phyloP scores from a whole-genome alignment of 1,139 yeast species.

The Pichia sp. region DNA sequence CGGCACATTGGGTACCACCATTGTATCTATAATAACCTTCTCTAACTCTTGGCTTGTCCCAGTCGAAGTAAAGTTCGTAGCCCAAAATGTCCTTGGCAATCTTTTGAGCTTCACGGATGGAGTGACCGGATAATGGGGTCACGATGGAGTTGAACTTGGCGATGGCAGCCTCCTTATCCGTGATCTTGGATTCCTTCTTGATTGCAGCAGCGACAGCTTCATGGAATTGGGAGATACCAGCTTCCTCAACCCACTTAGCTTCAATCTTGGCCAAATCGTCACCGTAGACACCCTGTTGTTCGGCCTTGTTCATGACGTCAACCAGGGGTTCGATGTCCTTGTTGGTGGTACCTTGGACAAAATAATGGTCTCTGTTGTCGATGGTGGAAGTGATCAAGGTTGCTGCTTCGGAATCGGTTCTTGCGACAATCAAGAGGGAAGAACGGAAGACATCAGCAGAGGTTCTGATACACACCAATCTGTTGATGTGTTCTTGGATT shows the following conservation, averaged over 20 bases:
- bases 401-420: slow-evolving; percentile 98
- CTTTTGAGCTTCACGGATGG: slow-evolving; percentile 76
- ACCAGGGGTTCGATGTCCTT: slow-evolving; percentile 69
- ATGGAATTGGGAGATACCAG: slow-evolving; percentile 83
- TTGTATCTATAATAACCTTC: slow-evolving; percentile 96
- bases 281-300: slow-evolving; percentile 67
- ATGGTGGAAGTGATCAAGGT: slow-evolving; percentile 89
- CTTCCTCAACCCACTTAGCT: slow-evolving; percentile 76
- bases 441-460: slow-evolving; percentile 92
- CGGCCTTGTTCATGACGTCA: slow-evolving; percentile 78
- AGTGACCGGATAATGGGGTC: slow-evolving; percentile 68
- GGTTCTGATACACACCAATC: slow-evolving; percentile 90
- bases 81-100: slow-evolving; percentile 77
- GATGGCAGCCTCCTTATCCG: slow-evolving; percentile 65
- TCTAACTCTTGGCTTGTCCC: slow-evolving; percentile 95
- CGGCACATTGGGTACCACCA: slow-evolving; percentile 97
- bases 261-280: slow-evolving; percentile 68
- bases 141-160: slow-evolving; percentile 63
- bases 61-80: slow-evolving; percentile 82
- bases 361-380: slow-evolving; percentile 92
- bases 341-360: slow-evolving; percentile 86
- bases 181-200: slow-evolving; percentile 47
- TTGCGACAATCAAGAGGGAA: slow-evolving; percentile 81
- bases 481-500: slow-evolving; percentile 92
- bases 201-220: slow-evolving; percentile 89